phyloP scores from a whole-genome alignment of 2,329 filamentous ascomycete genomes.

The Beauveria australis region DNA sequence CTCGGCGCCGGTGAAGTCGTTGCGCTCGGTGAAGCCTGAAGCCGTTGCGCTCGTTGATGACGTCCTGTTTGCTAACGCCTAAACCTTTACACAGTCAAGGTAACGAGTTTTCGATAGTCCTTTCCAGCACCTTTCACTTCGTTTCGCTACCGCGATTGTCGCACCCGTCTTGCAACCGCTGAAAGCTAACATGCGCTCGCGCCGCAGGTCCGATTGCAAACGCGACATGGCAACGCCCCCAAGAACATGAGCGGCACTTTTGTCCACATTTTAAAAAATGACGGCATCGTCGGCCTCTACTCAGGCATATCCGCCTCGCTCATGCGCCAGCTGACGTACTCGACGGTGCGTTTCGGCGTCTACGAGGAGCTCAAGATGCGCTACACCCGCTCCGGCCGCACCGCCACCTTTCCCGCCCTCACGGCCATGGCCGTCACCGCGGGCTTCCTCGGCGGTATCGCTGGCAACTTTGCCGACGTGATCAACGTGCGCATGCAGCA shows the following conservation, averaged over 20 bases:
- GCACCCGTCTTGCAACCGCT: neutral
- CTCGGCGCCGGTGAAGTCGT: neutral
- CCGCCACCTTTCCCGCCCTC: constrained; percentile 66
- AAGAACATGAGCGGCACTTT: constrained; percentile 83
- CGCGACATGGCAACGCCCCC: constrained; percentile 65
- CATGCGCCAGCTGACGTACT: constrained; percentile 90
- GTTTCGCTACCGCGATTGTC: neutral
- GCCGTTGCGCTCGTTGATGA: neutral
- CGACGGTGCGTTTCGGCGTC: constrained; percentile 89
- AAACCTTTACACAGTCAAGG: constrained; percentile 41
- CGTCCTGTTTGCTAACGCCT: constrained; percentile 16
- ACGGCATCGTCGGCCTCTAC: constrained; percentile 78
- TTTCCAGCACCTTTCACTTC: neutral
- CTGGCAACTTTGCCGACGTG: constrained; percentile 91
- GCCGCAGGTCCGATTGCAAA: constrained; percentile 74
- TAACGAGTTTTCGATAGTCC: constrained; percentile 12
- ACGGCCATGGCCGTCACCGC: constrained; percentile 75
- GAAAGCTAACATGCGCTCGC: constrained; percentile 11
- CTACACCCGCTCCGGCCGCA: constrained; percentile 32
- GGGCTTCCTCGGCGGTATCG: constrained; percentile 80
- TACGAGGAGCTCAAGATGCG: constrained; percentile 87
- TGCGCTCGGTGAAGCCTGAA: neutral
- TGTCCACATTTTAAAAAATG: constrained; percentile 65
- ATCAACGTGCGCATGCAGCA: constrained; percentile 99
- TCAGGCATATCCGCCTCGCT: constrained; percentile 86